Percentiles rank a stretch among this genome's conserved stretches.
phyloP scores from a whole-genome alignment of 495 filamentous ascomycete species.

The Penicillium maclennaniae region DNA sequence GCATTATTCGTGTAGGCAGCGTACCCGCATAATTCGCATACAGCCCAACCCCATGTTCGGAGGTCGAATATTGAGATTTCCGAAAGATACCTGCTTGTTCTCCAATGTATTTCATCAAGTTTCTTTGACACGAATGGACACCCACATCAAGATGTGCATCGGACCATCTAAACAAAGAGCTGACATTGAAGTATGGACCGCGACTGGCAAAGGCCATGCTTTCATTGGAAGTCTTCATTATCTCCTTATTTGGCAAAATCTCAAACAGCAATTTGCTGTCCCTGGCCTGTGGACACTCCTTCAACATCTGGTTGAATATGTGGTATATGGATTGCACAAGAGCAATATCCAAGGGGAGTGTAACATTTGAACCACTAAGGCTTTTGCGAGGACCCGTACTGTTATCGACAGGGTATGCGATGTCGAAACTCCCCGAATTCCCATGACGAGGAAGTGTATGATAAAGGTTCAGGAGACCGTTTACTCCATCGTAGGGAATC shows the following conservation, averaged over 20 bases:
- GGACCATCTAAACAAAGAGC: conserved; percentile 11
- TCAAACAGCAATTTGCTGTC: conserved; percentile 14
- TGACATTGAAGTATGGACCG: conserved; percentile 19
- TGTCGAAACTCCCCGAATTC: too few species aligned
- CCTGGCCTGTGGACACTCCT: conserved; percentile 1
- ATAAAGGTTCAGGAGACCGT: not conserved
- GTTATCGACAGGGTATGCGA: too few species aligned
- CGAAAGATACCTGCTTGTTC: not conserved
- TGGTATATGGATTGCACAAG: conserved; percentile 11
- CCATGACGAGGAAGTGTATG: not conserved
- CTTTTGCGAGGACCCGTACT: not conserved
- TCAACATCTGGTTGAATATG: conserved; percentile 8
- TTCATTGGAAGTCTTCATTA: conserved; percentile 2
- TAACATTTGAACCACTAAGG: conserved; percentile 10
- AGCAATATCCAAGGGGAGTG: conserved; percentile 9
- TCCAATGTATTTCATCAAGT: conserved; percentile 7
- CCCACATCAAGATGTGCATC: conserved; percentile 4
- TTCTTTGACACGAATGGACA: conserved; percentile 2
- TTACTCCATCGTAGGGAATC: conserved; percentile 26
- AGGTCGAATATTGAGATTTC: too few species aligned
- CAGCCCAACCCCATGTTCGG: not conserved
- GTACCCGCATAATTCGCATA: conserved; percentile 5
- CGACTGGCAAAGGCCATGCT: conserved; percentile 18
- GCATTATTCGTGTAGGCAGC: too few species aligned
- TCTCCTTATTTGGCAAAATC: conserved; percentile 11